Evolutionary conservation across 768 basidiomycete species (phyloP), one percentile per base, ranked within the genome.

Genomic region (Russula lepida): DNA sequence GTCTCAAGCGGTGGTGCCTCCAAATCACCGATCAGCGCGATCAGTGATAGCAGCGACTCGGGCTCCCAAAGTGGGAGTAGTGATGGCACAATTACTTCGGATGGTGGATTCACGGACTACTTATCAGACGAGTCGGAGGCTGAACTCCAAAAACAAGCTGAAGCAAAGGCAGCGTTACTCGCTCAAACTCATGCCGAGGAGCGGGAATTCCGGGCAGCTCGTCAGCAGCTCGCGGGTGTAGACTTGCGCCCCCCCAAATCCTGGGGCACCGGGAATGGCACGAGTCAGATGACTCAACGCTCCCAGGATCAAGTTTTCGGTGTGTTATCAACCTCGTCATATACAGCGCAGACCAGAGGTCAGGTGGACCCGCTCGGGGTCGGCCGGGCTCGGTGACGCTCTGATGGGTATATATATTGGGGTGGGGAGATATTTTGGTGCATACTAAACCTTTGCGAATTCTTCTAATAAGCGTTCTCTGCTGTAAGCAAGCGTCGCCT

Each of bases 111-210:
- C 69, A 93, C 91, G 13, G 91, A 93, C 70, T 93, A 93, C 71
- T 74, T 92, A 32, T 92, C 89, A n/a, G 90, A 92, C 69, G 90
- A 93, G 73, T 92, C 89, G n/a, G 90, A 93, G 68, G 89, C 84
- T 28, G 90, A 93, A 70, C 72, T 93, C 57, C 90, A 93, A 73
- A 78, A 88, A 61, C 89, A 92, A 72, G 90, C 90, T 5, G 91
- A 92, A 68, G 84, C 83, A 23, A 84, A 82, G 63, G 90, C 90
- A 4, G 88, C 85, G 6, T 71, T 88, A 46, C 73, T 88, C 17
- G 89, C 88, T n/a, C 86, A 90, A 74, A 88, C 81, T 62, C 84
- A 87, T 67, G 81, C 83, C 48, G 89, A 92, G 71, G 89, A 92
- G 69, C 75, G 80, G 63, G 89, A 92, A 69, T 92, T 92, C 74